Evolutionary conservation across 192 early-diverging fungal genomes (phyloP), one percentile per base, ranked within the genome.

Genomic region (Chytriomyces confervae): DNA sequence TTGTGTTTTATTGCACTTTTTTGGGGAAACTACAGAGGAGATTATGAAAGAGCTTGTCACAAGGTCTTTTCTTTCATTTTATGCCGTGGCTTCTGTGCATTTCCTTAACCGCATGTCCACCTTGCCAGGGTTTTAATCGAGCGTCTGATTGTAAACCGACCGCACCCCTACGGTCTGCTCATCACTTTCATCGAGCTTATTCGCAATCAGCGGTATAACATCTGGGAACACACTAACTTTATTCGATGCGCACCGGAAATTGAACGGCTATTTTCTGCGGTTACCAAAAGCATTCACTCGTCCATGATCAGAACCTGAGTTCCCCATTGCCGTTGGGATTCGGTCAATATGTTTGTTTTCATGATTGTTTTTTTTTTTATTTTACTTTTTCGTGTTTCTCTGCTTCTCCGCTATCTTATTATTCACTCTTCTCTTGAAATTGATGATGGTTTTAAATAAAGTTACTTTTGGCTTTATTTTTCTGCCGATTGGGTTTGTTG

Each of bases 161-260:
- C 97, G 24, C 95, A 97, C 85, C 97, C 97, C 62, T 98, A 97
- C 93, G 97, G 97, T 13, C 87, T 99, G 72, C 85, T 99, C 74
- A 94, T 98, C 20, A 98, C 97, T 27, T 95, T 99, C 78, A 99
- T 98, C 68, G 97, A 99, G 82, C 82, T 99, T 77, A 94, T 99
- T 83, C 93, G 94, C 76, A 97, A 98, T 81, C 93, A 93, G 60
- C 87, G 86, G 64, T 94, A 90, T 80, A 86, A 88, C 53, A 92
- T 94, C 84, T 94, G 93, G 93, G 87, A 82, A 68, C 91, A 91
- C 82, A 86, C 81, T 5, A 83, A 79, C 77, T 88, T 88, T 70
- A 86, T 88, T 53, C 80, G 90, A 60, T 91, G 91, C 72, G 90
- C 93, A 11, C 86, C 92, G n/a, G 94, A 95, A 78, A 93, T 95